A percentile compares a stretch with the other conserved stretches of the same genome.
Conservation (phyloP, 345 rosid genomes). For the Draba incana region DNA sequence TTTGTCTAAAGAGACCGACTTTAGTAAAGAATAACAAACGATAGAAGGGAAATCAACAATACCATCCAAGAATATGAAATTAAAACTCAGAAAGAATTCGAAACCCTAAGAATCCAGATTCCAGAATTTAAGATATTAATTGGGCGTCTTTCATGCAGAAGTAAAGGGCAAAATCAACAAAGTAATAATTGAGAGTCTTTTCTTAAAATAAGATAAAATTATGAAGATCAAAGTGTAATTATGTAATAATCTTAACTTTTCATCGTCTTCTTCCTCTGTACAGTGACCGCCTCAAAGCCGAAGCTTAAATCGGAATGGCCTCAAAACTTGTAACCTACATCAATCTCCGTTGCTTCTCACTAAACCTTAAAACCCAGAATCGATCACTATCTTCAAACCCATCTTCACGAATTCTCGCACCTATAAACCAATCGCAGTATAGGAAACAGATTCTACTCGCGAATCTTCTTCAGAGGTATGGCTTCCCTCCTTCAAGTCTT, state of each 20-base stretch:
- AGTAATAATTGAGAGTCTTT: not conserved
- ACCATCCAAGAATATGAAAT: no score
- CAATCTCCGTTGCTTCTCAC: slow-evolving; percentile 24
- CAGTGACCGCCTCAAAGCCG: not conserved
- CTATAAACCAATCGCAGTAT: slow-evolving; percentile 40
- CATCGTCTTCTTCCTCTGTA: slow-evolving; percentile 17
- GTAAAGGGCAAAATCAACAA: not conserved
- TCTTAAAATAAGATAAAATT: not conserved
- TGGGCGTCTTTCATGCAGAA: no score
- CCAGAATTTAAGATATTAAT: no score
- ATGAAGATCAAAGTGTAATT: not conserved
- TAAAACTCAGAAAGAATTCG: no score
- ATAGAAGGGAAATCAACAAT: no score
- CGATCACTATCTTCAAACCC: slow-evolving; percentile 36
- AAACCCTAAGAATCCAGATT: no score
- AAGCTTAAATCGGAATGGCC: slow-evolving; percentile 22
- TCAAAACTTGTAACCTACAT: no score
- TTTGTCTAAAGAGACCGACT: no score
- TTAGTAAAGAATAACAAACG: no score
- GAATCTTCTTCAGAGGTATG: slow-evolving; percentile 67
- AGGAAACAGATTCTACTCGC: slow-evolving; percentile 57
- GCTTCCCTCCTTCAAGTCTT: slow-evolving; percentile 63
- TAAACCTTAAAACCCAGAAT: slow-evolving; percentile 16
- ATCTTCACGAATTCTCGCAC: slow-evolving; percentile 18
- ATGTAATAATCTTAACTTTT: not conserved